Conservation (phyloP, 345 rosid species). For the Eucalyptus tenuipes region DNA sequence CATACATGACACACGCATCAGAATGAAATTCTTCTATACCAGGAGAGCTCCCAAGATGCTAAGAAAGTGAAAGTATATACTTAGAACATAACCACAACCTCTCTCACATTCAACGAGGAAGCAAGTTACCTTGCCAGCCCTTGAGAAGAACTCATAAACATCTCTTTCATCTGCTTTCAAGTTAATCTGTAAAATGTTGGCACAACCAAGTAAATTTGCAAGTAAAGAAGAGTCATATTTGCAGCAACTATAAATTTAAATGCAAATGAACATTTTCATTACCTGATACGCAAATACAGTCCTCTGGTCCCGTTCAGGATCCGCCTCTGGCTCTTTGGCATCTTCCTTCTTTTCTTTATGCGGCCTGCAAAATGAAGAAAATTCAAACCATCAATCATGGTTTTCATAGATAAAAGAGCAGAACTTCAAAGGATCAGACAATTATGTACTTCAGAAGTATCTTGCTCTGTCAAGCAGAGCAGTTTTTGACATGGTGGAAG, state of each 20-base stretch:
- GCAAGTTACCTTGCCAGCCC: constrained; percentile 83
- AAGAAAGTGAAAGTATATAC: not conserved
- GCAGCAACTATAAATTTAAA: not conserved
- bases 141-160: constrained; percentile 86
- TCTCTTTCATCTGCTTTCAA: constrained; percentile 95
- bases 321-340: constrained; percentile 72
- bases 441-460: not conserved
- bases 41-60: not conserved
- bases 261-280: not conserved
- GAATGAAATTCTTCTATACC: not conserved
- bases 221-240: not conserved
- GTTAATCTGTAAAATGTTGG: constrained; percentile 38
- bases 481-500: not conserved
- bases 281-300: constrained; percentile 99
- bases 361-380: constrained; percentile 38
- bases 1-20: not conserved
- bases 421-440: not conserved
- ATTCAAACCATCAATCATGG: not conserved
- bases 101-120: not conserved
- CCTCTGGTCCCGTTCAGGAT: constrained; percentile 99
- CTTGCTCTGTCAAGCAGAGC: not conserved
- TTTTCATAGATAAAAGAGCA: not conserved
- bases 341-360: constrained; percentile 78
- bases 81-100: not conserved
- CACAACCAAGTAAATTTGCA: not conserved